Percentiles rank a stretch among this genome's conserved stretches.
Evolutionary conservation across 495 filamentous ascomycete species (phyloP).

Genomic region (Aspergillus kassunensis): DNA sequence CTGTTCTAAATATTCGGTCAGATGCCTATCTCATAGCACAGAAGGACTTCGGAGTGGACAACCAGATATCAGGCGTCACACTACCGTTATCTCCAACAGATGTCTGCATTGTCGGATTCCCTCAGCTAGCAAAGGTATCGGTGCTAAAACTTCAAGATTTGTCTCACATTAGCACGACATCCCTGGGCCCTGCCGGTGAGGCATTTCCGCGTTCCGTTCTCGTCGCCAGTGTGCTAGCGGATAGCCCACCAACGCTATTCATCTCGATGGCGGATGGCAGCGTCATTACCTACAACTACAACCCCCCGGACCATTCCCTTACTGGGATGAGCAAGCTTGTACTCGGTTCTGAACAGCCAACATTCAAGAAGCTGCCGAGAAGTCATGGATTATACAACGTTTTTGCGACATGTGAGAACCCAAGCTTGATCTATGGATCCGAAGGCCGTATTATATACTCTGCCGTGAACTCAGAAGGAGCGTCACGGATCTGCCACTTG

Average conservation of each 20-base stretch:
- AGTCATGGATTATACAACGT: slow-evolving; percentile 67
- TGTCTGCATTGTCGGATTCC: slow-evolving; percentile 77
- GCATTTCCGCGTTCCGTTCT: slow-evolving; percentile 80
- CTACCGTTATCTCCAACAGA: slow-evolving; percentile 46
- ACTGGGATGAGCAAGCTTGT: slow-evolving; percentile 74
- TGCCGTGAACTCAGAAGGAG: slow-evolving; percentile 88
- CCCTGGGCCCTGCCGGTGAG: slow-evolving; percentile 52
- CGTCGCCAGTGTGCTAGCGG: slow-evolving; percentile 64
- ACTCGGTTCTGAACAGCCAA: slow-evolving; percentile 79
- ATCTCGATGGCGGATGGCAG: slow-evolving; percentile 93
- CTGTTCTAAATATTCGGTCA: slow-evolving; percentile 60
- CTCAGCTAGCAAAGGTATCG: slow-evolving; percentile 69
- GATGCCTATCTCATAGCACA: slow-evolving; percentile 51
- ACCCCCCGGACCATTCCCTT: slow-evolving; percentile 52
- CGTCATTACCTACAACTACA: slow-evolving; percentile 79
- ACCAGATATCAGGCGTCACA: slow-evolving; percentile 82
- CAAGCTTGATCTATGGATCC: slow-evolving; percentile 84
- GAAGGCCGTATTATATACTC: slow-evolving; percentile 90
- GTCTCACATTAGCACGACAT: slow-evolving; percentile 57
- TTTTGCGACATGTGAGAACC: slow-evolving; percentile 90
- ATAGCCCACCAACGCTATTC: slow-evolving; percentile 70
- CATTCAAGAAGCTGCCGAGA: slow-evolving; percentile 70
- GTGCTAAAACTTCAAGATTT: slow-evolving; percentile 63
- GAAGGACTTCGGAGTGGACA: slow-evolving; percentile 56
- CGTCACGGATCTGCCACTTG: slow-evolving; percentile 75